These are phyloP conservation scores for Aspergillus tubingensis DNA, from an alignment of 2,329 filamentous ascomycete species.

Conservation along the genomic window DNA sequence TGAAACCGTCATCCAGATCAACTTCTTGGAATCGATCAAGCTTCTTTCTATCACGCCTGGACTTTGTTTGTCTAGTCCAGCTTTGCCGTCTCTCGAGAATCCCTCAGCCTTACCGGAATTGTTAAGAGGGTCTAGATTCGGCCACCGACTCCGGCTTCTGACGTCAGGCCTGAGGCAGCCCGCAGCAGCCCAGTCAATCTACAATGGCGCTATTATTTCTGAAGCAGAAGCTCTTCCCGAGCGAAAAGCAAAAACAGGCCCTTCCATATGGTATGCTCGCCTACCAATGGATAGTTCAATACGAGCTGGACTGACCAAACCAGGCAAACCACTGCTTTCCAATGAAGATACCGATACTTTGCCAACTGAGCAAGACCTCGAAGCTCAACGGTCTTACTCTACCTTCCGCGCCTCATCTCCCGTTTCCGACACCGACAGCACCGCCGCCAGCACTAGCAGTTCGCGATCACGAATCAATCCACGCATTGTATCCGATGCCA, in stretches of 20 bases:
- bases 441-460: constrained; percentile 21
- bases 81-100: not conserved
- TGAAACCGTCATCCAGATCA: not conserved
- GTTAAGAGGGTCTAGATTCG: constrained; percentile 6
- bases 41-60: not conserved
- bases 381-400: constrained; percentile 38
- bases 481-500: constrained; percentile 59
- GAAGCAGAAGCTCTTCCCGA: constrained; percentile 40
- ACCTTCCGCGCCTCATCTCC: constrained; percentile 34
- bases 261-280: constrained; percentile 18
- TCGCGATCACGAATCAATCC: constrained; percentile 41
- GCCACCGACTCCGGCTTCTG: not conserved
- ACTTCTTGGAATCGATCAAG: not conserved
- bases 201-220: constrained; percentile 42
- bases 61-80: not conserved
- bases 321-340: constrained; percentile 38
- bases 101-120: constrained; percentile 8
- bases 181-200: not conserved
- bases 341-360: constrained; percentile 25
- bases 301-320: constrained; percentile 8
- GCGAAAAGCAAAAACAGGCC: constrained; percentile 19
- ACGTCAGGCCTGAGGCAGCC: constrained; percentile 7
- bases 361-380: constrained; percentile 32
- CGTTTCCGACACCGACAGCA: constrained; percentile 25
- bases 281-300: constrained; percentile 3